These are phyloP conservation scores for Pseudogymnoascus sp. DNA, from an alignment of 2,329 filamentous ascomycete genomes.

Conservation along the genomic window DNA sequence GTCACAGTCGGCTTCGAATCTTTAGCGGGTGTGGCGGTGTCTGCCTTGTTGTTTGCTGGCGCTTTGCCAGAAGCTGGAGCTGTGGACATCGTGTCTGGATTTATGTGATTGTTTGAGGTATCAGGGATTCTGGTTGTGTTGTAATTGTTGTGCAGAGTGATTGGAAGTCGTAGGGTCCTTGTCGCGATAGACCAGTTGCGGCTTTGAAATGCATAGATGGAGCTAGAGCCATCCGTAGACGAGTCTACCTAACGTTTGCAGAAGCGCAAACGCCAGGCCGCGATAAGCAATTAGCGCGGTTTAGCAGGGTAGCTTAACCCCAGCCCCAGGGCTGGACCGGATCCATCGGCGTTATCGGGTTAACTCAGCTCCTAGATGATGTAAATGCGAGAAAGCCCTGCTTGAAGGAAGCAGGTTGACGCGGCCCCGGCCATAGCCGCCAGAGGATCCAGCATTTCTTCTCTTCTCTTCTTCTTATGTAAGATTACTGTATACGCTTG, in stretches of 20 bases:
- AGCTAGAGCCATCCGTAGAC: conserved; percentile 4
- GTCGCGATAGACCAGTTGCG: conserved; percentile 1
- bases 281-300: conserved; percentile 3
- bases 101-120: background rate
- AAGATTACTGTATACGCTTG: conserved; percentile 1
- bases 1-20: conserved; percentile 44
- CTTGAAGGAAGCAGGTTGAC: background rate
- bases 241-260: background rate
- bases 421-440: background rate
- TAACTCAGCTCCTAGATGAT: background rate
- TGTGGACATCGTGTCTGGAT: background rate
- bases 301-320: background rate
- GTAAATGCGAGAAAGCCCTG: background rate
- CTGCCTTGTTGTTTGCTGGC: conserved; percentile 11
- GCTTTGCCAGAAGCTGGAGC: background rate
- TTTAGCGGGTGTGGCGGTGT: conserved; percentile 29
- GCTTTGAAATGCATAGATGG: conserved; percentile 9
- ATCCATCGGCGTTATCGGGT: conserved; percentile 7
- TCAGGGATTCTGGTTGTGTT: background rate
- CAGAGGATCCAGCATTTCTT: background rate
- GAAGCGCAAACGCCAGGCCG: conserved; percentile 7
- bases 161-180: background rate
- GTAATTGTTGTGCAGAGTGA: background rate
- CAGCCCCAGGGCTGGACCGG: background rate
- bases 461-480: background rate